Evolutionary conservation across 163 green algal species (phyloP).

Genomic region (Scenedesmus sp.): DNA sequence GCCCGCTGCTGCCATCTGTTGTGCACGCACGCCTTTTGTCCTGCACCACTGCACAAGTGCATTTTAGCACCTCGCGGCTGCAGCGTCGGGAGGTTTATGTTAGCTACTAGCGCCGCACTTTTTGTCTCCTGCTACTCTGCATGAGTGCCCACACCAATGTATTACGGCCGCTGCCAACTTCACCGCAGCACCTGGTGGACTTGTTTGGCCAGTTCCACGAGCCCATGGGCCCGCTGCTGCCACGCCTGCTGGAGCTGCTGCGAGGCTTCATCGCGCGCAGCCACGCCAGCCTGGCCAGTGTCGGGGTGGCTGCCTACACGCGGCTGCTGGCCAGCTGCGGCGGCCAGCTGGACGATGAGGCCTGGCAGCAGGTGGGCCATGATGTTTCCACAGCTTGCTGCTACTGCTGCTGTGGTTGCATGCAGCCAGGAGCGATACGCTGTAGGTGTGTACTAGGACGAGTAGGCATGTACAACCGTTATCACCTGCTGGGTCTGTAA

Average conservation of each 20-base stretch:
- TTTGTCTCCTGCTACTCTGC: background rate
- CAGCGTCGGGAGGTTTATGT: no score
- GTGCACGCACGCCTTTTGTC: conserved; percentile 53
- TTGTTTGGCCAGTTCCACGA: conserved; percentile 71
- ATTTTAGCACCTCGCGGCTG: no score
- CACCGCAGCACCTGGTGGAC: conserved; percentile 64
- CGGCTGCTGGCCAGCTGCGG: conserved; percentile 68
- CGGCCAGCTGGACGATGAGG: conserved; percentile 54
- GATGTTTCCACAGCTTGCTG: background rate
- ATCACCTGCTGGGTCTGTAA: background rate
- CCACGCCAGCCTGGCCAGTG: conserved; percentile 89
- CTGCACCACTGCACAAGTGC: no score
- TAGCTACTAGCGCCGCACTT: no score
- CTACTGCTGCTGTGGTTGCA: background rate
- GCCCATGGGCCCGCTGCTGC: conserved; percentile 72
- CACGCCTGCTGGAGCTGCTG: conserved; percentile 82
- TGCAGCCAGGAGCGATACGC: no score
- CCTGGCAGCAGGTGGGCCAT: conserved; percentile 19
- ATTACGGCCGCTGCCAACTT: background rate
- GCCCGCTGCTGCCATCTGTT: conserved; percentile 74
- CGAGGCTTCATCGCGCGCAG: conserved; percentile 77
- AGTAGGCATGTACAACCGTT: no score
- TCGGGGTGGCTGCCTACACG: conserved; percentile 91
- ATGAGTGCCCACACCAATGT: no score
- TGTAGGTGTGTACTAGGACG: no score